Evolutionary conservation across 768 basidiomycete species (phyloP), one percentile per base, ranked within the genome.

Genomic region (Gelatoporia subvermispora): DNA sequence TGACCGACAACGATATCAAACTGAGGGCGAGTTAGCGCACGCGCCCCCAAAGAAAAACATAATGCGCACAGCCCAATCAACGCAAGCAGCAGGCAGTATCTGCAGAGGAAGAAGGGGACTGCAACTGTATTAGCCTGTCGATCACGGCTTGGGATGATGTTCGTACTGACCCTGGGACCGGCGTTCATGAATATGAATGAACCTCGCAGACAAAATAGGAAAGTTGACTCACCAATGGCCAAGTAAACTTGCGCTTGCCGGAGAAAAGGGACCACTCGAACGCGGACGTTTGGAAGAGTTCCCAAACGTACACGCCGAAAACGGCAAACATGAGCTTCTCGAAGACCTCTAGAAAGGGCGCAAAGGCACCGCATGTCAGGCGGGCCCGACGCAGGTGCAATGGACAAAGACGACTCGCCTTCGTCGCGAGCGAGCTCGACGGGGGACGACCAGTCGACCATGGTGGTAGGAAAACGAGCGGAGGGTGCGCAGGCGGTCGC

Each of bases 11-110:
- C 3, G 84, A 81, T 28, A 81, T 66, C 31, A 85, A 77, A 52
- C 84, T 86, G 47, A 18, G 23, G 7, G 16, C n/a, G 5, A 24
- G 3, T 41, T 16, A 48, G 38, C 38, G 48, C 44, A 39, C 28
- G 28, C 28, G 13, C 7, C n/a, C n/a, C n/a, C 28, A 31, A 31
- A 31, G 7, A 31, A 28, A n/a, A 35, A 9, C 2, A 18, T 41
- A 24, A 23, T 16, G 16, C 37, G n/a, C n/a, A 21, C 41, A 41
- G 8, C 48, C 84, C 83, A 53, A 81, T 62, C 57, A 85, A 72
- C 3, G 84, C 75, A 48, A 78, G 69, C n/a, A 87, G 58, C 72
- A 86, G 79, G 63, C 81, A 83, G 61, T 87, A 87, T 51, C 85
- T 79, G 60, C 79, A 82, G 21, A 84, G 66, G 61, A 88, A 85